These are phyloP conservation scores for Amanita thiersii DNA, from an alignment of 768 basidiomycete species.

Conservation along the genomic window DNA sequence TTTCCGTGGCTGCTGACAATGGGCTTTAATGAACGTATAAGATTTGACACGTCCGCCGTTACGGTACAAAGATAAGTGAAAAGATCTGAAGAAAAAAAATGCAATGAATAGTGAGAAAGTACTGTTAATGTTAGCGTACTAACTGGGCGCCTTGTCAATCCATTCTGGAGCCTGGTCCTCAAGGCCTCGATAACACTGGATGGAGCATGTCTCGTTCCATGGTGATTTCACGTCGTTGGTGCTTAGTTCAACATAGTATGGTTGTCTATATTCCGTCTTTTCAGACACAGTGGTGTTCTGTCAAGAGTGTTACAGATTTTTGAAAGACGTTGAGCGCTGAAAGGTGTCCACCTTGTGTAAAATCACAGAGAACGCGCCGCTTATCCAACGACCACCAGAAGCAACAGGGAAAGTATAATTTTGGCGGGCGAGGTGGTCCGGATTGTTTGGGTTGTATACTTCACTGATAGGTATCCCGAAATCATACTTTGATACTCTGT, in stretches of 20 bases:
- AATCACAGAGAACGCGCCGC: slow-evolving; percentile 9
- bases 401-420: background rate
- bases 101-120: too few species aligned
- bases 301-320: background rate
- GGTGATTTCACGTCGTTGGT: too few species aligned
- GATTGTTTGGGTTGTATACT: slow-evolving; percentile 8
- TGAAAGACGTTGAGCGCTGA: background rate
- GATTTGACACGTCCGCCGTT: slow-evolving; percentile 14
- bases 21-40: slow-evolving; percentile 6
- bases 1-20: background rate
- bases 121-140: too few species aligned
- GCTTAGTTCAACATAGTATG: too few species aligned
- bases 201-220: too few species aligned
- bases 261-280: too few species aligned
- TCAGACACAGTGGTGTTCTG: slow-evolving; percentile 18
- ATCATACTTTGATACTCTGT: slow-evolving; percentile 11
- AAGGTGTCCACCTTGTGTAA: slow-evolving; percentile 8
- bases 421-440: slow-evolving; percentile 8
- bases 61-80: slow-evolving; percentile 19
- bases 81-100: too few species aligned
- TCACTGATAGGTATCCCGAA: slow-evolving; percentile 9
- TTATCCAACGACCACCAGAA: slow-evolving; percentile 6
- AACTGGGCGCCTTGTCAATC: too few species aligned
- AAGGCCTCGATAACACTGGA: too few species aligned
- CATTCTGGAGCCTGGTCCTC: too few species aligned